phyloP scores from a whole-genome alignment of 2,329 filamentous ascomycete species.

The Canariomyces notabilis region DNA sequence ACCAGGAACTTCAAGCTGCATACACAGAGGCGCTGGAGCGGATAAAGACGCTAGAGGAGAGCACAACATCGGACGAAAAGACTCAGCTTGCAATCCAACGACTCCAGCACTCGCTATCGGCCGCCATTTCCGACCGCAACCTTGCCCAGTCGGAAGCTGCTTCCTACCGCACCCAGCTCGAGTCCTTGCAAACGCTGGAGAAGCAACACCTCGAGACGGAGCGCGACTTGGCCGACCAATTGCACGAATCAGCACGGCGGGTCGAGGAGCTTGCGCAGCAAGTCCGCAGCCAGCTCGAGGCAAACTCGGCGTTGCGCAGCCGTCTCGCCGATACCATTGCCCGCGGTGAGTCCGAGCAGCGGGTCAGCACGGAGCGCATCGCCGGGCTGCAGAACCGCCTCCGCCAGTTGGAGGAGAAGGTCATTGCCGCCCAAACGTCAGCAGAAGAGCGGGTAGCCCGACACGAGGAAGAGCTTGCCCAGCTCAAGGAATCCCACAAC shows the following conservation, averaged over 20 bases:
- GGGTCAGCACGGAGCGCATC: slow-evolving; percentile 74
- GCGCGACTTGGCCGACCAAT: slow-evolving; percentile 60
- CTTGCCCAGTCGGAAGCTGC: slow-evolving; percentile 62
- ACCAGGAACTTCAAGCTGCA: slow-evolving; percentile 67
- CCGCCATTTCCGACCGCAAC: slow-evolving; percentile 67
- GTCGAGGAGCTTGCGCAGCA: slow-evolving; percentile 76
- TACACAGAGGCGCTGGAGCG: slow-evolving; percentile 63
- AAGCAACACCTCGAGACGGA: slow-evolving; percentile 54
- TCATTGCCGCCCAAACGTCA: slow-evolving; percentile 75
- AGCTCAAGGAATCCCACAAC: slow-evolving; percentile 71
- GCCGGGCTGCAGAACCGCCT: slow-evolving; percentile 77
- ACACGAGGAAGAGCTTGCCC: slow-evolving; percentile 79
- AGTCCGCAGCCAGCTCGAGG: slow-evolving; percentile 73
- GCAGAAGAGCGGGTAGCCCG: slow-evolving; percentile 78
- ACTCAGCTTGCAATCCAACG: slow-evolving; percentile 58
- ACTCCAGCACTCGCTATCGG: slow-evolving; percentile 63
- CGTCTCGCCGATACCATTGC: slow-evolving; percentile 75
- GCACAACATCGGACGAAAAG: slow-evolving; percentile 45
- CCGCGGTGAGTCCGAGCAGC: slow-evolving; percentile 79
- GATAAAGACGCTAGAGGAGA: slow-evolving; percentile 57
- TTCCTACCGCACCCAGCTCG: slow-evolving; percentile 57
- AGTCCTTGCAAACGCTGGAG: slow-evolving; percentile 52
- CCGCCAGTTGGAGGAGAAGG: slow-evolving; percentile 74
- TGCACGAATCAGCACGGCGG: slow-evolving; percentile 67
- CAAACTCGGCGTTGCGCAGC: slow-evolving; percentile 68